phyloP scores from a whole-genome alignment of 2,329 filamentous ascomycete species.

The Neonectria neomacrospora region DNA sequence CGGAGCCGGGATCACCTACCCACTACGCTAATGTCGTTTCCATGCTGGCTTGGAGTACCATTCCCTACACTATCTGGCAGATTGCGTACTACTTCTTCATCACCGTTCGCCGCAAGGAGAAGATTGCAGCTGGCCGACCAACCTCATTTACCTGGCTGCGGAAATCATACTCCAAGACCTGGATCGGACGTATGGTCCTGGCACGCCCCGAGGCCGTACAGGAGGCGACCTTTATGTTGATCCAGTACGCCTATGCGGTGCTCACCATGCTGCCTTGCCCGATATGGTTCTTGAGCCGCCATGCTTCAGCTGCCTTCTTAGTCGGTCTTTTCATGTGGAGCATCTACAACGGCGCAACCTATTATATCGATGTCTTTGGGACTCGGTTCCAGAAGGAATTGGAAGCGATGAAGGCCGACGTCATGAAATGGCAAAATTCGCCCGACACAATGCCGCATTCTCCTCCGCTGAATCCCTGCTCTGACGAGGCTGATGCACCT shows the following conservation, averaged over 20 bases:
- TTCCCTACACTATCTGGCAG: conserved; percentile 95
- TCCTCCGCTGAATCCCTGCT: conserved; percentile 47
- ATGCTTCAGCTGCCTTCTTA: conserved; percentile 81
- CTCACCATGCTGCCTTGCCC: conserved; percentile 95
- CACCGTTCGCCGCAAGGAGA: conserved; percentile 91
- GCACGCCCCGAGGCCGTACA: conserved; percentile 80
- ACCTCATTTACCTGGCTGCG: conserved; percentile 98
- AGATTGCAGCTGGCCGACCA: conserved; percentile 94
- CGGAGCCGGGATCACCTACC: conserved; percentile 75
- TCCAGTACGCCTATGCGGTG: conserved; percentile 92
- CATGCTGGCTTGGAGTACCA: conserved; percentile 94
- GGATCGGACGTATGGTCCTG: conserved; percentile 88
- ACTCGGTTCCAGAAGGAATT: conserved; percentile 97
- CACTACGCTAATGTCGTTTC: conserved; percentile 81
- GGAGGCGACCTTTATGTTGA: conserved; percentile 93
- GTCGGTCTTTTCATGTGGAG: conserved; percentile 90
- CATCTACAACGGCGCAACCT: conserved; percentile 96
- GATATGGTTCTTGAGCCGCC: conserved; percentile 91
- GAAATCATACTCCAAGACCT: conserved; percentile 87
- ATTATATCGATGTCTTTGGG: conserved; percentile 98
- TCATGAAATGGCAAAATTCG: conserved; percentile 84
- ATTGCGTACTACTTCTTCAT: conserved; percentile 93
- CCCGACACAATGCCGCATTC: conserved; percentile 59
- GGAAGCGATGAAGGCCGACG: conserved; percentile 87
- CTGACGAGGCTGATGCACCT: conserved; percentile 36